These are phyloP conservation scores for Mrakia gelida DNA, from an alignment of 768 basidiomycete species.

Conservation along the genomic window DNA sequence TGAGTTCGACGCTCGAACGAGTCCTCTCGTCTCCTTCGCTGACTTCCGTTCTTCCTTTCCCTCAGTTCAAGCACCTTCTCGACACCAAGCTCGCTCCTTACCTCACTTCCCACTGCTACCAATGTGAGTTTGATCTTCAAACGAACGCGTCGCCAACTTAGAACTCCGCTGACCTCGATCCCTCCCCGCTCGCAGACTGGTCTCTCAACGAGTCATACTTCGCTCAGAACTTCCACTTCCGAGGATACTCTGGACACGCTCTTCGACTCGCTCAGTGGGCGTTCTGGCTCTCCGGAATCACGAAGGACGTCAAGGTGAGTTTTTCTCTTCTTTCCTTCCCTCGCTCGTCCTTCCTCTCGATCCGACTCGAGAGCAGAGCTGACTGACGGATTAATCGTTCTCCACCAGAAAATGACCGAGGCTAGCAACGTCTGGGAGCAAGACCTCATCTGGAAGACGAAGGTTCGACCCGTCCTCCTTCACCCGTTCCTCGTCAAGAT, in stretches of 20 bases:
- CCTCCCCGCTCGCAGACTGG: slow-evolving; percentile 58
- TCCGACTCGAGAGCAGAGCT: slow-evolving; percentile 53
- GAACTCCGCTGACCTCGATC: background rate
- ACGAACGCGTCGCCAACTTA: background rate
- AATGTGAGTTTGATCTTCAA: slow-evolving; percentile 39
- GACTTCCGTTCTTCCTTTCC: too few species aligned
- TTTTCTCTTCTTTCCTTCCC: slow-evolving; percentile 38
- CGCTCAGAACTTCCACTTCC: slow-evolving; percentile 58
- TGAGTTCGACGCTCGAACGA: too few species aligned
- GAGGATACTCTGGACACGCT: slow-evolving; percentile 62
- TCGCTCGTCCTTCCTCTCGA: slow-evolving; percentile 58
- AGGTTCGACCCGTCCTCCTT: slow-evolving; percentile 60
- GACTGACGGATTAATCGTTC: slow-evolving; percentile 47
- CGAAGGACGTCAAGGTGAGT: slow-evolving; percentile 50
- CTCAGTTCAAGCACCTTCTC: slow-evolving; percentile 57
- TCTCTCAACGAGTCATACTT: slow-evolving; percentile 54
- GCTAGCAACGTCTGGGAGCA: slow-evolving; percentile 58
- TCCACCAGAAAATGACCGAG: slow-evolving; percentile 53
- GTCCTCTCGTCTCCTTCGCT: too few species aligned
- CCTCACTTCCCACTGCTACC: slow-evolving; percentile 53
- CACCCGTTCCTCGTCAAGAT: slow-evolving; percentile 57
- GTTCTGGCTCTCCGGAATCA: slow-evolving; percentile 60
- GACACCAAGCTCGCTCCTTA: slow-evolving; percentile 61
- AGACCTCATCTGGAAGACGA: slow-evolving; percentile 58
- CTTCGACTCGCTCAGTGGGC: slow-evolving; percentile 59